These are phyloP conservation scores for Hypsizygus ulmarius DNA, from an alignment of 1,284 basidiomycete species.

Conservation along the genomic window DNA sequence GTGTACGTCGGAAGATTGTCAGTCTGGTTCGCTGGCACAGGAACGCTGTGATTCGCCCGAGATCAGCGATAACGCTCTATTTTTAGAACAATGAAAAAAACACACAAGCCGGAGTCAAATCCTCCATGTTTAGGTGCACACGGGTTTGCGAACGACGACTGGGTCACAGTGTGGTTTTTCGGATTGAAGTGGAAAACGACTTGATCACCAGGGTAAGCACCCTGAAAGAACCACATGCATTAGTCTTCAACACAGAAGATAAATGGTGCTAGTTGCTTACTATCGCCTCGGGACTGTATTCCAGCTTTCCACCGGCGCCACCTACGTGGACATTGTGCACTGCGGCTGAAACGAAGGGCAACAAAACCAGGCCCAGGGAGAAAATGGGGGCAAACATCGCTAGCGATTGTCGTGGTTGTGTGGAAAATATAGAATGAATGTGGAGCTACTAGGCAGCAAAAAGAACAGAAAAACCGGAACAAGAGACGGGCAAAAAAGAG, in stretches of 20 bases:
- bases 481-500: constrained; percentile 21
- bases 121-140: constrained; percentile 48
- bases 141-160: constrained; percentile 54
- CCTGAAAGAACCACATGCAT: constrained; percentile 26
- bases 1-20: constrained; percentile 51
- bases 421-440: constrained; percentile 23
- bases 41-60: constrained; percentile 36
- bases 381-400: constrained; percentile 46
- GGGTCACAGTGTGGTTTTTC: constrained; percentile 57
- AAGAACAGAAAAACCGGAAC: constrained; percentile 19
- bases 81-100: constrained; percentile 12
- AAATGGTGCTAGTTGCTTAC: constrained; percentile 32
- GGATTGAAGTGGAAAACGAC: constrained; percentile 57
- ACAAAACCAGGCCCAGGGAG: constrained; percentile 45
- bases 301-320: constrained; percentile 38
- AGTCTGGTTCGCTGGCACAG: constrained; percentile 48
- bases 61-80: neutral
- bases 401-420: constrained; percentile 30
- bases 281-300: constrained; percentile 50
- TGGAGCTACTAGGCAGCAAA: constrained; percentile 18
- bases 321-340: constrained; percentile 55
- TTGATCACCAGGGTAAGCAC: constrained; percentile 51
- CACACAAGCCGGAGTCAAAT: constrained; percentile 59
- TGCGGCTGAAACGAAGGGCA: constrained; percentile 46
- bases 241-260: constrained; percentile 8